Base-by-base conservation (phyloP, 2,329 filamentous ascomycete species). In the Fusarium pseudograminearum region DNA sequence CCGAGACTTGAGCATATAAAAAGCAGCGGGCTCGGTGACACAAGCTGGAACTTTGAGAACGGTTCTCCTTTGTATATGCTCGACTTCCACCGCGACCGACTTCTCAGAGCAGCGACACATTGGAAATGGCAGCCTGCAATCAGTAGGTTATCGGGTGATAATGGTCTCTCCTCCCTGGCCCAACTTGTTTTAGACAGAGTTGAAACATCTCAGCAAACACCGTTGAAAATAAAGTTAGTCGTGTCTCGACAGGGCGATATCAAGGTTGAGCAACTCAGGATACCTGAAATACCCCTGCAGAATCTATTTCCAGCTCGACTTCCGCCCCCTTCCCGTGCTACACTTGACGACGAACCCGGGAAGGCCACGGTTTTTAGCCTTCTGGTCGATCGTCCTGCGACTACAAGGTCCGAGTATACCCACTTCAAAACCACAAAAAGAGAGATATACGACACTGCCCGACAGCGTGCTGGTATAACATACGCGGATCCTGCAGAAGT, bases 371-470 rank as follows among this genome's bases (percentile, higher is more conserved):
- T 74, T 2, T 86, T 82, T 63, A 78, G 81, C 4, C 76, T 89
- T 4, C 62, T 84, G 1, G 61, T 87, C 5, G 86, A 89, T 71
- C 56, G 60, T 12, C 60, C 69, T n/a, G 56, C 56, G n/a, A 85
- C 83, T 0, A 38, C 70, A 10, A 78, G 79, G 41, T 87, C 87
- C 2, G 85, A 88, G n/a, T 92, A 91, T 75, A 97, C 94, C 0
- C 89, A 90, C 61, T 92, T 92, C 82, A 98, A 99, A 79, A 98
- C 95, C 0, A 96, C 92, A 0, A 83, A 85, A 48, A 88, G 95
- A 16, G 81, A 83, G 12, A 84, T 89, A 76, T 98, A 98, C 78
- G 87, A 92, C 46, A 82, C 81, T 4, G 92, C 93, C 2, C 87
- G 94, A 11, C 75, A 81, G 28, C 85, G 92, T 16, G 87, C 86